Evolutionary conservation across 1,284 basidiomycete genomes (phyloP).

Genomic region (Lignosus rhinocerotis): DNA sequence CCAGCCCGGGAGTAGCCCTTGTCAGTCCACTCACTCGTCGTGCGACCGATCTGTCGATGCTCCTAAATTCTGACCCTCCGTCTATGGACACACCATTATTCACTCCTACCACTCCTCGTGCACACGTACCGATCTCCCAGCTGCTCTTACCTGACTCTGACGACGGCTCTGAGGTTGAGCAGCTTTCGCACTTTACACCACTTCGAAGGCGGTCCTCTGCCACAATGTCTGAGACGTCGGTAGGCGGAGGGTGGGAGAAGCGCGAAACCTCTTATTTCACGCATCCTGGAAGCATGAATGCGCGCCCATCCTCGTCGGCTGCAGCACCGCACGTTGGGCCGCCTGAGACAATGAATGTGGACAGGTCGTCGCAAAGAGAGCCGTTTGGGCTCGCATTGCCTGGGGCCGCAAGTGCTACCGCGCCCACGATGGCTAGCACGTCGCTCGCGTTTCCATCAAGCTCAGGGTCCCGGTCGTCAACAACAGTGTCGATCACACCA

Average conservation of each 20-base stretch:
- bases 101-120: conserved; percentile 38
- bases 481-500: conserved; percentile 8
- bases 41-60: conserved; percentile 68
- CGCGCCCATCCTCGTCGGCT: conserved; percentile 13
- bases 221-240: conserved; percentile 14
- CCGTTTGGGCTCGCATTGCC: conserved; percentile 18
- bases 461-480: conserved; percentile 19
- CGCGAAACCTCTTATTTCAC: conserved; percentile 29
- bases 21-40: conserved; percentile 49
- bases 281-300: conserved; percentile 20
- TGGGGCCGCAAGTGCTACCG: conserved; percentile 2
- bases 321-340: conserved; percentile 2
- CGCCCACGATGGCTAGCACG: conserved; percentile 9
- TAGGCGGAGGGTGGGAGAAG: conserved; percentile 12
- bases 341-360: conserved; percentile 4
- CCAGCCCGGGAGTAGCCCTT: conserved; percentile 18
- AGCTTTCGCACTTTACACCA: conserved; percentile 32
- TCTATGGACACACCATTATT: conserved; percentile 42
- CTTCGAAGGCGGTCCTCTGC: conserved; percentile 30
- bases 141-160: conserved; percentile 45
- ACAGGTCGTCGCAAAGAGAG: conserved; percentile 10
- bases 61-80: conserved; percentile 60
- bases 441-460: conserved; percentile 25
- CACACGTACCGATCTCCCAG: conserved; percentile 49
- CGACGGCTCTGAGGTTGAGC: conserved; percentile 34